Evolutionary conservation across 1,284 basidiomycete genomes (phyloP).

Genomic region (Schizopora paradoxa): DNA sequence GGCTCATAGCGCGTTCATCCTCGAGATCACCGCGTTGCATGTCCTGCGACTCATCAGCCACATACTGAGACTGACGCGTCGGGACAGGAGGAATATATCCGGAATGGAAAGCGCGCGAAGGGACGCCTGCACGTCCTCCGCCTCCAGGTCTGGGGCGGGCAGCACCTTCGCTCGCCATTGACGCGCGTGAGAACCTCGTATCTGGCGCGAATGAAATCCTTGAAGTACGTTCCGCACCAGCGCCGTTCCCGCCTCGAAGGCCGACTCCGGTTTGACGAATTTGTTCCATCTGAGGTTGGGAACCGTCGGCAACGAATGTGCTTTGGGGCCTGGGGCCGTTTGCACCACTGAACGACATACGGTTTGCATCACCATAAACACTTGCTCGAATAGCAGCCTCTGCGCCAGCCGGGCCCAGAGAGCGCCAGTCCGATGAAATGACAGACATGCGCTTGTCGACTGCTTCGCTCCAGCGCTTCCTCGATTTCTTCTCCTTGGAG

Average conservation of each 20-base stretch:
- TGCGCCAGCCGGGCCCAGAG: constrained; percentile 67
- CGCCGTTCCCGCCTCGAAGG: constrained; percentile 39
- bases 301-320: constrained; percentile 42
- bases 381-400: constrained; percentile 66
- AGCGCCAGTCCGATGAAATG: constrained; percentile 71
- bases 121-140: constrained; percentile 43
- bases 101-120: constrained; percentile 54
- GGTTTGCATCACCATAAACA: constrained; percentile 47
- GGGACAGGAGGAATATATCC: constrained; percentile 47
- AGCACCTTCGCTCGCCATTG: constrained; percentile 19
- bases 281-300: constrained; percentile 42
- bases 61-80: constrained; percentile 21
- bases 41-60: constrained; percentile 28
- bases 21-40: constrained; percentile 33
- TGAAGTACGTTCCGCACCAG: constrained; percentile 40
- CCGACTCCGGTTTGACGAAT: constrained; percentile 38
- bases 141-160: constrained; percentile 38
- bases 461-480: constrained; percentile 62
- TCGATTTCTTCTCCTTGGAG: constrained; percentile 50
- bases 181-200: constrained; percentile 37
- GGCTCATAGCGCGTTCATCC: constrained; percentile 42
- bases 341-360: constrained; percentile 37
- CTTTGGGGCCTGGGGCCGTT: constrained; percentile 41
- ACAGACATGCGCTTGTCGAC: constrained; percentile 82
- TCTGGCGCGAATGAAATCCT: constrained; percentile 74